phyloP scores from a whole-genome alignment of 192 early-diverging fungal species.

The Geranomyces variabilis region DNA sequence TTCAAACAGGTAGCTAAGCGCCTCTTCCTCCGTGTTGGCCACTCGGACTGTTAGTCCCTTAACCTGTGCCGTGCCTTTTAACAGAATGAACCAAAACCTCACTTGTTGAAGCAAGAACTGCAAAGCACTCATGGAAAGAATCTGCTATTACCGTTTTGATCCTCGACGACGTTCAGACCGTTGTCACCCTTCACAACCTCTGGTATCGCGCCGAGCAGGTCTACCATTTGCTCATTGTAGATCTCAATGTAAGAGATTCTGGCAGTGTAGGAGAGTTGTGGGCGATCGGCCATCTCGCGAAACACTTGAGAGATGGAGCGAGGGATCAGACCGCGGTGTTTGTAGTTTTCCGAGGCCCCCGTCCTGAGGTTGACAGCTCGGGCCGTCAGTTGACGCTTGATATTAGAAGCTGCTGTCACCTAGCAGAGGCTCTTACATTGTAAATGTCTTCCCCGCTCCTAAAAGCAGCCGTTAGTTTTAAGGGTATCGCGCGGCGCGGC shows the following conservation, averaged over 20 bases:
- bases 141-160: conserved; percentile 49
- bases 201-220: conserved; percentile 48
- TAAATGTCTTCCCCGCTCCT: conserved; percentile 67
- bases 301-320: conserved; percentile 61
- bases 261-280: conserved; percentile 56
- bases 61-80: conserved; percentile 52
- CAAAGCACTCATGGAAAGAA: too few relatives aligned
- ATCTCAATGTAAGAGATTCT: conserved; percentile 63
- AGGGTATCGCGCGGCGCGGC: too few relatives aligned
- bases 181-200: conserved; percentile 23
- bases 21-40: conserved; percentile 65
- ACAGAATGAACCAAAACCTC: not conserved
- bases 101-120: too few relatives aligned
- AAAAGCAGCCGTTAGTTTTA: not conserved
- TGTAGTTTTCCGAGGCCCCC: conserved; percentile 68
- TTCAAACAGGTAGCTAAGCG: conserved; percentile 65
- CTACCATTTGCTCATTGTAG: conserved; percentile 64
- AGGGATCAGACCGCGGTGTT: conserved; percentile 65
- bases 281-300: conserved; percentile 54
- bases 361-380: conserved; percentile 40
- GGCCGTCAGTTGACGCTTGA: too few relatives aligned
- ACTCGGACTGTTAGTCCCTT: conserved; percentile 56
- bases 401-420: not conserved
- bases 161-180: conserved; percentile 55
- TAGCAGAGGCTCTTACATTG: conserved; percentile 53